Evolutionary conservation across 2,329 filamentous ascomycete genomes (phyloP).

Genomic region (Talaromyces sp.): DNA sequence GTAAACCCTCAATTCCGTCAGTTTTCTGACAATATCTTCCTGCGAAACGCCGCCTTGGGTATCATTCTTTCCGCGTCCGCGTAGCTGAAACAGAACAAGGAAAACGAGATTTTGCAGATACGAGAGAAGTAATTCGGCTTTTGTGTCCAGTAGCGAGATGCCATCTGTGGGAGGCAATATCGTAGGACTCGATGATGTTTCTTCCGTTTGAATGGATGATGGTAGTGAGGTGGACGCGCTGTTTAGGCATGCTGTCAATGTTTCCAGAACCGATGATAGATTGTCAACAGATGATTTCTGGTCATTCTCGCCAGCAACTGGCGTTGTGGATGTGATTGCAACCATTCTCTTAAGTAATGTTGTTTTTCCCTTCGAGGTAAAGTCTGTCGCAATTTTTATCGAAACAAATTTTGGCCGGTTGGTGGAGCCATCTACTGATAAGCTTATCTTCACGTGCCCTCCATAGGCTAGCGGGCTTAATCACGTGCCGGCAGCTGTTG

Average conservation of each 20-base stretch:
- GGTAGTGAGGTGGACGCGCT: slow-evolving; percentile 34
- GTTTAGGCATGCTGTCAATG: slow-evolving; percentile 31
- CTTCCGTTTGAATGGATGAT: slow-evolving; percentile 17
- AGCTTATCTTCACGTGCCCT: slow-evolving; percentile 3
- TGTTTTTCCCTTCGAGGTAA: background rate
- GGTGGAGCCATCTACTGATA: background rate
- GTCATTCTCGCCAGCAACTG: background rate
- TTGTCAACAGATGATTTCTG: background rate
- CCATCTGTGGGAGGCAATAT: slow-evolving; percentile 75
- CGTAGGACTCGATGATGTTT: slow-evolving; percentile 55
- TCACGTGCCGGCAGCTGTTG: slow-evolving; percentile 2
- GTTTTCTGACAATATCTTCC: slow-evolving; percentile 70
- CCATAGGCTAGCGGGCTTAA: background rate
- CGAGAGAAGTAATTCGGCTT: slow-evolving; percentile 94
- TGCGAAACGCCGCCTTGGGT: slow-evolving; percentile 29
- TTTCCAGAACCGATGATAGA: slow-evolving; percentile 30
- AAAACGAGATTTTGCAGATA: slow-evolving; percentile 95
- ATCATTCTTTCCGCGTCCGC: slow-evolving; percentile 41
- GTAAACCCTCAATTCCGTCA: slow-evolving; percentile 88
- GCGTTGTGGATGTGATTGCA: background rate
- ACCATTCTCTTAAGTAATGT: background rate
- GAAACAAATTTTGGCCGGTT: slow-evolving; percentile 8
- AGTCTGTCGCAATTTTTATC: background rate
- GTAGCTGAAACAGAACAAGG: slow-evolving; percentile 73
- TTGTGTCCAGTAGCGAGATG: slow-evolving; percentile 89